Conservation (phyloP, 1,139 yeast species). For the Taphrina confusa region DNA sequence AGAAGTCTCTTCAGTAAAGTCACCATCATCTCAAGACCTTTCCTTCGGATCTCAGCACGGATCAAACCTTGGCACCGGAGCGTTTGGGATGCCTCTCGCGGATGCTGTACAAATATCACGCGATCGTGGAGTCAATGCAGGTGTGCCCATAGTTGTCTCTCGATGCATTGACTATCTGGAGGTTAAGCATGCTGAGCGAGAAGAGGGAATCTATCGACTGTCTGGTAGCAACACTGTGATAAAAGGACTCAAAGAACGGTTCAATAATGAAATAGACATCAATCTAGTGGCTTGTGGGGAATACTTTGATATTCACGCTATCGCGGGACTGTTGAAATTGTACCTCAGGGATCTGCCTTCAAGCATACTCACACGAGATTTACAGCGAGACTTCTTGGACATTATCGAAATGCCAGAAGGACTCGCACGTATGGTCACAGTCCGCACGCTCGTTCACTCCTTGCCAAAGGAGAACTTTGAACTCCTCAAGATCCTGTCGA, state of each 20-base stretch:
- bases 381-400: slow-evolving; percentile 49
- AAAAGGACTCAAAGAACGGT: slow-evolving; percentile 67
- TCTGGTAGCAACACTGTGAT: slow-evolving; percentile 87
- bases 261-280: slow-evolving; percentile 61
- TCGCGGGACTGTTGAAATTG: slow-evolving; percentile 73
- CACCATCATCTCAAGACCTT: slow-evolving; percentile 8
- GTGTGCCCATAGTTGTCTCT: slow-evolving; percentile 74
- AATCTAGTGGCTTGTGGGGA: slow-evolving; percentile 55
- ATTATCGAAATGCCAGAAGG: slow-evolving; percentile 45
- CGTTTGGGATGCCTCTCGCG: slow-evolving; percentile 69
- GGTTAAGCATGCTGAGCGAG: slow-evolving; percentile 69
- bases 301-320: slow-evolving; percentile 55
- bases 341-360: slow-evolving; percentile 72
- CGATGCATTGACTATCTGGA: slow-evolving; percentile 73
- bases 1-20: neutral
- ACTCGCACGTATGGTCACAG: slow-evolving; percentile 45
- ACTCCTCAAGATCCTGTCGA: slow-evolving; percentile 64
- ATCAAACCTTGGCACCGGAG: slow-evolving; percentile 34
- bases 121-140: slow-evolving; percentile 44
- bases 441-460: slow-evolving; percentile 45
- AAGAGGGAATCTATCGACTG: slow-evolving; percentile 87
- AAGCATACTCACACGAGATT: slow-evolving; percentile 59
- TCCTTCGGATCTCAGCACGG: neutral
- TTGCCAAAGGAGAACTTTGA: slow-evolving; percentile 60
- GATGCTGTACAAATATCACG: slow-evolving; percentile 58